Evolutionary conservation across 1,284 basidiomycete species (phyloP).

Genomic region (Fomitopsis pinicola): DNA sequence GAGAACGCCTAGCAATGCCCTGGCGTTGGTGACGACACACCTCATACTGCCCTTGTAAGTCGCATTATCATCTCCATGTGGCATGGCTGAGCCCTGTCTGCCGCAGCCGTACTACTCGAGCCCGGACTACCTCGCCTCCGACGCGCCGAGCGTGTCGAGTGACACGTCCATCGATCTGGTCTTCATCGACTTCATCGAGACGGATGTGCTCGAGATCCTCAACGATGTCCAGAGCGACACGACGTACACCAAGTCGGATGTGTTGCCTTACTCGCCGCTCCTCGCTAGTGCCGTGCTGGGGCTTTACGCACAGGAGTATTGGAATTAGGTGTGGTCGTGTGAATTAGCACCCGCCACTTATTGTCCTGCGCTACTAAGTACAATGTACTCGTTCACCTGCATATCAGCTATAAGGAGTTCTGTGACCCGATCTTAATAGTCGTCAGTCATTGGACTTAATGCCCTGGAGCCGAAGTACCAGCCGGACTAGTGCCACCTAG

Average conservation of each 20-base stretch:
- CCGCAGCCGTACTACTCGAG: constrained; percentile 40
- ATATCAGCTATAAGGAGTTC: too few relatives aligned
- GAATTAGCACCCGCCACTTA: too few relatives aligned
- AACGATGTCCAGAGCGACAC: constrained; percentile 50
- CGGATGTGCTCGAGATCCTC: constrained; percentile 46
- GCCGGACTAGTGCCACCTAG: too few relatives aligned
- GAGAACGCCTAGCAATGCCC: constrained; percentile 49
- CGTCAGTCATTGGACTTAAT: too few relatives aligned
- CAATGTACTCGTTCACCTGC: too few relatives aligned
- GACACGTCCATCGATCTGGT: constrained; percentile 61
- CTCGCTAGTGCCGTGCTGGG: constrained; percentile 50
- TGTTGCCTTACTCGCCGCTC: constrained; percentile 45
- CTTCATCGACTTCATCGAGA: constrained; percentile 64
- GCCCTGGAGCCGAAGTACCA: too few relatives aligned
- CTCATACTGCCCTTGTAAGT: constrained; percentile 46
- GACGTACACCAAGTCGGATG: constrained; percentile 49
- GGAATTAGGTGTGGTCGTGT: constrained; percentile 42
- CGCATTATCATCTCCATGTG: background rate
- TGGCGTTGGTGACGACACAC: constrained; percentile 66
- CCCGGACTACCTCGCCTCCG: constrained; percentile 59
- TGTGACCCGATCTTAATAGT: too few relatives aligned
- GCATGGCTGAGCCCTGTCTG: background rate
- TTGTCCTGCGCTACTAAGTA: too few relatives aligned
- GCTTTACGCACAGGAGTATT: constrained; percentile 53
- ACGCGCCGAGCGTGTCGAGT: constrained; percentile 43